Percentiles rank a stretch among this genome's conserved stretches.
These are phyloP conservation scores for Ophiostoma perfectum DNA, from an alignment of 2,329 filamentous ascomycete species.

Conservation along the genomic window DNA sequence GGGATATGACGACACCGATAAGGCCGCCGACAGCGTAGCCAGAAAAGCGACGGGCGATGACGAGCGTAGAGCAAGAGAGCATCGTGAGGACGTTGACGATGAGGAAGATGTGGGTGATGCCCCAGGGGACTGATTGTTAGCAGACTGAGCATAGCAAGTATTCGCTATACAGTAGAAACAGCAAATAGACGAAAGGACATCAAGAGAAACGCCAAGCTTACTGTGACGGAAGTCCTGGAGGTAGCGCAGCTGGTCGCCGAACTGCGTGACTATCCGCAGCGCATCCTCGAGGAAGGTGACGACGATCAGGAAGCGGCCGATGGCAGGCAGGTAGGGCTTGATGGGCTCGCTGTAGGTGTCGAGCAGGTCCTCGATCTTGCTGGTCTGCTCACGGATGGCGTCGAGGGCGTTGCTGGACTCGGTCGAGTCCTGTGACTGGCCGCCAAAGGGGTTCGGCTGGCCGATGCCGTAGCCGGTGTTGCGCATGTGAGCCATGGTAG, in stretches of 20 bases:
- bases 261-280: conserved; percentile 93
- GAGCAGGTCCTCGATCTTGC: conserved; percentile 93
- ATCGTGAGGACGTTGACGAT: conserved; percentile 86
- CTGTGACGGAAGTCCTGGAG: conserved; percentile 88
- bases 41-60: conserved; percentile 88
- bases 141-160: background rate
- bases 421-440: conserved; percentile 51
- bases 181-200: background rate
- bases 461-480: conserved; percentile 80
- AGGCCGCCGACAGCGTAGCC: conserved; percentile 89
- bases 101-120: conserved; percentile 89
- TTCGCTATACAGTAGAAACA: background rate
- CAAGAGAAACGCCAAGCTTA: conserved; percentile 46
- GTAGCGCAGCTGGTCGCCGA: conserved; percentile 89
- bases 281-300: conserved; percentile 98
- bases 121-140: conserved; percentile 64
- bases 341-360: conserved; percentile 83
- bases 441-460: conserved; percentile 66
- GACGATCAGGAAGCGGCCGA: conserved; percentile 95
- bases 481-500: conserved; percentile 45
- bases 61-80: conserved; percentile 71
- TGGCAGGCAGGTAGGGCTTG: conserved; percentile 94
- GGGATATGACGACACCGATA: conserved; percentile 82
- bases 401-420: conserved; percentile 77
- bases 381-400: conserved; percentile 86